Conservation (phyloP, 495 filamentous ascomycete genomes). For the Aspergillus taichungensis region DNA sequence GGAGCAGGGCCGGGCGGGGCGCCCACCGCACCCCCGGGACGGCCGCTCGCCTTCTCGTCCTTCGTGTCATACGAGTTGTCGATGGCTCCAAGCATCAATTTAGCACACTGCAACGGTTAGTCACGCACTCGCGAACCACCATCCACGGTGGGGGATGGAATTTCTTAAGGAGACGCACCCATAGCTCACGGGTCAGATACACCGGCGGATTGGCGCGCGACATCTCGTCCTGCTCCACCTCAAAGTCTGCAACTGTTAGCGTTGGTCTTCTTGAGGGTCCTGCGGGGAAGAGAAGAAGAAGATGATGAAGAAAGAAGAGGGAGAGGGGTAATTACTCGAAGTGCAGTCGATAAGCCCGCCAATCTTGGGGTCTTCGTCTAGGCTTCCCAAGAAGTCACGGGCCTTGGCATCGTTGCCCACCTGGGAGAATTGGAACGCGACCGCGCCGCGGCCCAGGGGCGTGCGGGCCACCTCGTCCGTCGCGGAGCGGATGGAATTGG, state of each 20-base stretch:
- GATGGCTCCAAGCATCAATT: constrained; percentile 63
- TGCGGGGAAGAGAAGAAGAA: too few species aligned
- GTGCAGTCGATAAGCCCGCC: constrained; percentile 62
- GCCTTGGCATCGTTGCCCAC: constrained; percentile 62
- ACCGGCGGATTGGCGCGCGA: constrained; percentile 44
- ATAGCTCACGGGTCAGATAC: constrained; percentile 56
- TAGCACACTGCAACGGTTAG: constrained; percentile 40
- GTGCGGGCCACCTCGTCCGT: constrained; percentile 35
- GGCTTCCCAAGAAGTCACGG: constrained; percentile 50
- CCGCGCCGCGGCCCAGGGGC: constrained; percentile 42
- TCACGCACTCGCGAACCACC: neutral
- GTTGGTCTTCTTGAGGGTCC: neutral
- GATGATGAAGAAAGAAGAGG: neutral
- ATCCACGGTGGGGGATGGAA: neutral
- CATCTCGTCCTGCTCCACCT: constrained; percentile 60
- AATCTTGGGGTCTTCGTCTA: constrained; percentile 56
- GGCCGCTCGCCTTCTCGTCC: constrained; percentile 43
- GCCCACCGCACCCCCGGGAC: constrained; percentile 7
- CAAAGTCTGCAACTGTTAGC: constrained; percentile 42
- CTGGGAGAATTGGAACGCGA: constrained; percentile 66
- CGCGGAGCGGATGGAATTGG: constrained; percentile 43
- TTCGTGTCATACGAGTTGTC: constrained; percentile 57
- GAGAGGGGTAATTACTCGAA: constrained; percentile 46
- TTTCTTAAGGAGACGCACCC: constrained; percentile 31
- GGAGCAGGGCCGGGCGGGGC: constrained; percentile 15